Evolutionary conservation across 192 early-diverging fungal species (phyloP).

Genomic region (Phycomyces nitens): DNA sequence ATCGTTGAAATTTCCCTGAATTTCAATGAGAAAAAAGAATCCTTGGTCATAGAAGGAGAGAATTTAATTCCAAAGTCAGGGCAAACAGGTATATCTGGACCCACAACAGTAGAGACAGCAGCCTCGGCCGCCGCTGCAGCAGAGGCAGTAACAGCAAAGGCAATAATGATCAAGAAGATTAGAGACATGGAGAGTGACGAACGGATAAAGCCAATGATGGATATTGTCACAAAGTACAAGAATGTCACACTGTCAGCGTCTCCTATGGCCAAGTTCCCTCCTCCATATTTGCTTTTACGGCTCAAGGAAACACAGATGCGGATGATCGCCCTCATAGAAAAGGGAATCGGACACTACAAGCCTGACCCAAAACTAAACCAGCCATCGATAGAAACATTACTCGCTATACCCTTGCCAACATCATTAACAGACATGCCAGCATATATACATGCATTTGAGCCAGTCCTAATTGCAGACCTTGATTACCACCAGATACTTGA

Average conservation of each 20-base stretch:
- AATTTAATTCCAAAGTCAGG: not conserved
- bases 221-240: conserved; percentile 57
- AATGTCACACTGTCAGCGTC: conserved; percentile 81
- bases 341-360: conserved; percentile 17
- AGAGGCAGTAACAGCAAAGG: not conserved
- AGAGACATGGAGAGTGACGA: conserved; percentile 14
- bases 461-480: not conserved
- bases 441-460: conserved; percentile 18
- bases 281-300: conserved; percentile 73
- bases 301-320: conserved; percentile 59
- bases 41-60: not conserved
- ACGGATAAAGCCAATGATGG: conserved; percentile 28
- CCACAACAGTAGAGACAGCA: too few species aligned
- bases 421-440: conserved; percentile 11
- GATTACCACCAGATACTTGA: conserved; percentile 41
- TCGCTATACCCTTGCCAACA: conserved; percentile 4
- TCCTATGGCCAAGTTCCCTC: conserved; percentile 80
- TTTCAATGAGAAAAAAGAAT: not conserved
- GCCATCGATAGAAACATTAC: not conserved
- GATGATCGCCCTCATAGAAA: conserved; percentile 32
- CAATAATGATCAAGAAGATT: not conserved
- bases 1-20: not conserved
- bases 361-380: not conserved
- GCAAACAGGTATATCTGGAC: too few species aligned
- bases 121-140: too few species aligned